Evolutionary conservation across 352 stramenopile genomes (phyloP).

Genomic region (Phytophthora ramorum): DNA sequence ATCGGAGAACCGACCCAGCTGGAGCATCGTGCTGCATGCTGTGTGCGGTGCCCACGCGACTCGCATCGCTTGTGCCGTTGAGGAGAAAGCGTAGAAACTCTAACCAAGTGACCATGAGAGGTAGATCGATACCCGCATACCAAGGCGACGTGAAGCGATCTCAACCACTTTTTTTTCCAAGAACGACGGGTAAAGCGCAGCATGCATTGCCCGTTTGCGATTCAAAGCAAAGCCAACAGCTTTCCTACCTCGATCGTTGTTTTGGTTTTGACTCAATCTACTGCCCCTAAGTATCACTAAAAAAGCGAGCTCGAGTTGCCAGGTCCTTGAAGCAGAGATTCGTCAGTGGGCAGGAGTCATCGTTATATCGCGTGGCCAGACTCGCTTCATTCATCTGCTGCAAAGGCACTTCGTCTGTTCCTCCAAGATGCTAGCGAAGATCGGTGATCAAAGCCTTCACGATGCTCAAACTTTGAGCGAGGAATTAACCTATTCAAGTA

Average conservation of each 20-base stretch:
- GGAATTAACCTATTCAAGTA: no score
- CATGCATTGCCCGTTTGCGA: no score
- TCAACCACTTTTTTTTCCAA: no score
- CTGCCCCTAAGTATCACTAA: no score
- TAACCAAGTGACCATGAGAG: neutral
- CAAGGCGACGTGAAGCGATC: neutral
- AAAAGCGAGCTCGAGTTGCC: no score
- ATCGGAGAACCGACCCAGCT: constrained; percentile 38
- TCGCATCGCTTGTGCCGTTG: constrained; percentile 50
- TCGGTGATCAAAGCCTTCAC: neutral
- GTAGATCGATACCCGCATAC: neutral
- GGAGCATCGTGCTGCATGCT: constrained; percentile 54
- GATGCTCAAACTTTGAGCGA: no score
- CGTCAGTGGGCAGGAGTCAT: no score
- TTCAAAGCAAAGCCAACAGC: no score
- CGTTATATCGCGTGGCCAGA: neutral
- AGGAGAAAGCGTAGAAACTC: constrained; percentile 6
- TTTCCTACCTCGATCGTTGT: no score
- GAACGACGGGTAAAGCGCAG: no score
- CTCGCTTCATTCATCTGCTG: neutral
- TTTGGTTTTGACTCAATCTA: no score
- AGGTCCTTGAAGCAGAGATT: no score
- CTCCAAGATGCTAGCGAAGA: neutral
- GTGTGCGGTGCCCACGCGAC: constrained; percentile 37
- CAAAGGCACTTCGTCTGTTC: neutral